Percentiles rank a stretch among this genome's conserved stretches.
Conservation (phyloP, 2,329 filamentous ascomycete species). For the Trichoderma hamatum region DNA sequence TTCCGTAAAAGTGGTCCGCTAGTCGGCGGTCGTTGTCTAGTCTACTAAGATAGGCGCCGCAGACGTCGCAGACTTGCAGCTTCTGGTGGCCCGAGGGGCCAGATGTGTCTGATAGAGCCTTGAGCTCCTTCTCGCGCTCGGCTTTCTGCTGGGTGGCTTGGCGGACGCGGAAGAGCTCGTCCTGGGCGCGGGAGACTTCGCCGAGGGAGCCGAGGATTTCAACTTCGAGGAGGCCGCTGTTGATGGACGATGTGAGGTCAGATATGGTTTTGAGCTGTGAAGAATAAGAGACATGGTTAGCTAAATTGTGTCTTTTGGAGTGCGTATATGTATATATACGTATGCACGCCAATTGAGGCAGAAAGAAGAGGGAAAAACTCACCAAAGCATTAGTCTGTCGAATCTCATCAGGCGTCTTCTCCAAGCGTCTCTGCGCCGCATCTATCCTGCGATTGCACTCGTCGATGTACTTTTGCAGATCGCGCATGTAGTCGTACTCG, state of each 20-base stretch:
- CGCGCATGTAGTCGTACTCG: conserved; percentile 94
- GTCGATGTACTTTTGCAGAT: conserved; percentile 95
- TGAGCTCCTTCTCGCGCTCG: conserved; percentile 84
- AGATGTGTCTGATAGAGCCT: conserved; percentile 85
- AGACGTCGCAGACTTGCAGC: conserved; percentile 97
- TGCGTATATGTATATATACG: not conserved
- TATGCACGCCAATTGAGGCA: not conserved
- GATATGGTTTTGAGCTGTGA: conserved; percentile 74
- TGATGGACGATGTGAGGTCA: conserved; percentile 77
- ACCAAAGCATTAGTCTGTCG: conserved; percentile 87
- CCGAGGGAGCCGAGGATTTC: conserved; percentile 81
- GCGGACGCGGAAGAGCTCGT: conserved; percentile 85
- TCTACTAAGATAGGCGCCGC: conserved; percentile 88
- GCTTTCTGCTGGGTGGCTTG: conserved; percentile 79
- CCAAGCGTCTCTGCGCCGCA: conserved; percentile 80
- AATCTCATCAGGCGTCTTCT: conserved; percentile 98
- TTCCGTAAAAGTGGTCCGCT: conserved; percentile 98
- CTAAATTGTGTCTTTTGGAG: not conserved
- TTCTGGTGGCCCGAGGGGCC: conserved; percentile 97
- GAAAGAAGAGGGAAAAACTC: conserved; percentile 25
- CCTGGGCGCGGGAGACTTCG: conserved; percentile 78
- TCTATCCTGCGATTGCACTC: conserved; percentile 96
- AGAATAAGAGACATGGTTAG: not conserved
- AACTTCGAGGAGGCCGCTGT: conserved; percentile 82
- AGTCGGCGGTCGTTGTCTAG: conserved; percentile 92